These are phyloP conservation scores for Apiospora phragmitis DNA, from an alignment of 2,329 filamentous ascomycete genomes.

Conservation along the genomic window DNA sequence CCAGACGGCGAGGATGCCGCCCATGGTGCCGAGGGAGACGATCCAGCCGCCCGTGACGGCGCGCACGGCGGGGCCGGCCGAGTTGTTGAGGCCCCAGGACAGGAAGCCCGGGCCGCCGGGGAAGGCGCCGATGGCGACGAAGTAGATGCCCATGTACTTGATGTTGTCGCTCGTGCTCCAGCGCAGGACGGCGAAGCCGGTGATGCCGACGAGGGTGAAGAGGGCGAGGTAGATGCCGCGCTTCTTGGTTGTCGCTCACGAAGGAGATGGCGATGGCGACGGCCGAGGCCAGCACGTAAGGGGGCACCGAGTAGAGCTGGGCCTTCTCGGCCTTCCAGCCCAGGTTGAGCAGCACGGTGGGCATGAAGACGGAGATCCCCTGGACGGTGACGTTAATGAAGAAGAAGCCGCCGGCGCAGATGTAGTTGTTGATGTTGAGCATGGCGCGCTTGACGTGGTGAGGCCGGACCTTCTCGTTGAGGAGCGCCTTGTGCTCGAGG, in stretches of 20 bases:
- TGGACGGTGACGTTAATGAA: conserved; percentile 62
- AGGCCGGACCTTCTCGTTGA: conserved; percentile 47
- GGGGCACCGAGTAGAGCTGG: conserved; percentile 46
- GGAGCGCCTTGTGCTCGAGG: conserved; percentile 46
- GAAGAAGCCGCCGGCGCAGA: conserved; percentile 59
- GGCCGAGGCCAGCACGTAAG: conserved; percentile 42
- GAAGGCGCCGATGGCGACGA: conserved; percentile 57
- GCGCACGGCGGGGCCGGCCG: conserved; percentile 55
- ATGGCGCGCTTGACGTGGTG: conserved; percentile 53
- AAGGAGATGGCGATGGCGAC: conserved; percentile 41
- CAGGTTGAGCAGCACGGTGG: conserved; percentile 46
- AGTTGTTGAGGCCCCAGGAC: conserved; percentile 60
- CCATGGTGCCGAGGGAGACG: conserved; percentile 54
- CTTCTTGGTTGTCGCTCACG: conserved; percentile 41
- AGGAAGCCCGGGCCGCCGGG: conserved; percentile 59
- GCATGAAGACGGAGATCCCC: conserved; percentile 50
- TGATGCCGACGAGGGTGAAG: conserved; percentile 43
- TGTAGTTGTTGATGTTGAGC: conserved; percentile 58
- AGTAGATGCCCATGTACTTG: conserved; percentile 53
- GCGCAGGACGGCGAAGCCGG: conserved; percentile 53
- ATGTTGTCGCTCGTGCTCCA: conserved; percentile 36
- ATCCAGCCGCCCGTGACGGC: conserved; percentile 58
- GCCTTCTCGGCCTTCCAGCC: conserved; percentile 39
- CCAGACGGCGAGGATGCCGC: conserved; percentile 58
- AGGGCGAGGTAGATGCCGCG: conserved; percentile 42